Base-by-base conservation (phyloP, 2,329 filamentous ascomycete genomes). In the Drechslerella coelobrocha region DNA sequence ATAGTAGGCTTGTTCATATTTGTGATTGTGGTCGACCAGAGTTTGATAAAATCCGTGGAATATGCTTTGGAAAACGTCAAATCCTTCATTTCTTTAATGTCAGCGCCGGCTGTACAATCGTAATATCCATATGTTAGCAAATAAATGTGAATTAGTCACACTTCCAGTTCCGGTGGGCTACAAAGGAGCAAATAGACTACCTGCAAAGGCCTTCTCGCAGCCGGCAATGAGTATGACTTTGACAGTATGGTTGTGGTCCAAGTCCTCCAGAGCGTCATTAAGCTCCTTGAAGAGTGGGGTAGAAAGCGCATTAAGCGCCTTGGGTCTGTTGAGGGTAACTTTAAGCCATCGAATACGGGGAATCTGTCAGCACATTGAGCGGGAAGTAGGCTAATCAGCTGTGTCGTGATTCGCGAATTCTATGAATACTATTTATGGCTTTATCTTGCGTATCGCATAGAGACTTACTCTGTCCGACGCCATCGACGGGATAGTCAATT, bases 61-160 rank as follows among this genome's bases (percentile, higher is more conserved):
- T 97, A 97, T 39, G 94, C 93, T 74, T 88, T 83, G 73, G 90
- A 86, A 81, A 99, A 99, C 61, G 88, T 92, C 39, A 97, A 86
- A 71, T 91, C 88, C 27, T 91, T 90, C 94, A 99, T 99, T 81
- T 99, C 94, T 81, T 97, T 97, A 83, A 99, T 99, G 80, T 99
- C 94, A 72, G 94, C 94, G 55, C 94, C 94, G 47, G 94, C 93
- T 78, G 76, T 57, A 31, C 21, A 27, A 24, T 9, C 9, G 17
- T 8, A 21, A 27, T 45, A 39, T 48, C 34, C 14, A 17, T 31
- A 17, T 53, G 9, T 29, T 8, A 34, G 19, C 5, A 21, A n/a
- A 27, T 17, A 26, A n/a, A n/a, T n/a, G n/a, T n/a, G n/a, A n/a
- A n/a, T n/a, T n/a, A n/a, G n/a, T n/a, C n/a, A n/a, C n/a, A n/a